These are phyloP conservation scores for barrel medic (Medicago truncatula) DNA, from an alignment of 306 rosid genomes.

Conservation along the genomic window DNA sequence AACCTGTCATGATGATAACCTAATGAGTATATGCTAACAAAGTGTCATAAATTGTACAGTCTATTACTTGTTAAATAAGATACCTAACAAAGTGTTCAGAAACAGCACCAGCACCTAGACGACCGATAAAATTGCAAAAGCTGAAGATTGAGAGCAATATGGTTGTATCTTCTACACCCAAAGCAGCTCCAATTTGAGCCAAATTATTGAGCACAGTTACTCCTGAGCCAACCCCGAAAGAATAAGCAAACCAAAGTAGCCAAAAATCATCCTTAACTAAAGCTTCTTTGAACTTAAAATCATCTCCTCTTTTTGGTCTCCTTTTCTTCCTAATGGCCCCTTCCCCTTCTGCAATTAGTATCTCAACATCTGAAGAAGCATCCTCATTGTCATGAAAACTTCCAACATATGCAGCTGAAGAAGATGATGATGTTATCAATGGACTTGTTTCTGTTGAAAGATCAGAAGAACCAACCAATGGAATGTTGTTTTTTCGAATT, in stretches of 20 bases:
- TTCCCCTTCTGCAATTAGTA: slow-evolving; percentile 84
- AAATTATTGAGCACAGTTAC: slow-evolving; percentile 84
- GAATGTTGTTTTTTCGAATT: slow-evolving; percentile 36
- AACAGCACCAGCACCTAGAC: slow-evolving; percentile 78
- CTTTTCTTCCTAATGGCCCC: slow-evolving; percentile 80
- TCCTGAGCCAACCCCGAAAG: slow-evolving; percentile 80
- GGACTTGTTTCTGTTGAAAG: slow-evolving; percentile 53
- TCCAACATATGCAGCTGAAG: slow-evolving; percentile 62
- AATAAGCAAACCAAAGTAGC: slow-evolving; percentile 82
- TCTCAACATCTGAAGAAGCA: slow-evolving; percentile 69
- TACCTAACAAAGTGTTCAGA: slow-evolving; percentile 94
- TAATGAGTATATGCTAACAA: slow-evolving; percentile 11
- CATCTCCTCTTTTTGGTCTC: slow-evolving; percentile 88
- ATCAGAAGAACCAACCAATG: slow-evolving; percentile 47
- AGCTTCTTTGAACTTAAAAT: slow-evolving; percentile 74
- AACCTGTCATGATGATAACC: slow-evolving; percentile 54
- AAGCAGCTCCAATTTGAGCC: slow-evolving; percentile 85
- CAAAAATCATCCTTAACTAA: slow-evolving; percentile 91
- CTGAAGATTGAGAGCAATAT: slow-evolving; percentile 76
- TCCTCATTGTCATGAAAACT: slow-evolving; percentile 63
- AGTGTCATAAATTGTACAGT: background rate
- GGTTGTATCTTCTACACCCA: slow-evolving; percentile 66
- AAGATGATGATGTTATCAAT: slow-evolving; percentile 59
- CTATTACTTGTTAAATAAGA: slow-evolving; percentile 6
- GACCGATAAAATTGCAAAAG: slow-evolving; percentile 81